phyloP scores from a whole-genome alignment of 1,139 yeast species.

The Hansenula lynferdii region DNA sequence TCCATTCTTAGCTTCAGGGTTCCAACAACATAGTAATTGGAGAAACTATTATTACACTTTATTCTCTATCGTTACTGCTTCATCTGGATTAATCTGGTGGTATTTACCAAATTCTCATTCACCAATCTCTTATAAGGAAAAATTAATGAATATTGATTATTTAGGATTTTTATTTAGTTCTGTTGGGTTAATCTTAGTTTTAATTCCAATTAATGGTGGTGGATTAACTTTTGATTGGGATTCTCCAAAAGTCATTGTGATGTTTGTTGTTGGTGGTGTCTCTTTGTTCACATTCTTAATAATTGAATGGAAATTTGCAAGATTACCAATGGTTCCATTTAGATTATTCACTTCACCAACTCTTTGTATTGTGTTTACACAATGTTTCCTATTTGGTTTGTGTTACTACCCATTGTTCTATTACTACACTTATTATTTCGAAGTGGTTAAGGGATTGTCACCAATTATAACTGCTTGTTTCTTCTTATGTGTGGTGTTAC shows the following conservation, averaged over 20 bases:
- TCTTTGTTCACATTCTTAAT: conserved; percentile 35
- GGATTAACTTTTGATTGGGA: conserved; percentile 47
- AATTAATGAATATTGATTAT: conserved; percentile 41
- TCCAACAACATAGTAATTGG: conserved; percentile 27
- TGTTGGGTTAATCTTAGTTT: conserved; percentile 35
- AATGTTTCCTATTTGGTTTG: conserved; percentile 45
- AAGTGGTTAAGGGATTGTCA: conserved; percentile 37
- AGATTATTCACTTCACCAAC: conserved; percentile 32
- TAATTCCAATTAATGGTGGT: conserved; percentile 48
- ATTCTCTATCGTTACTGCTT: conserved; percentile 35
- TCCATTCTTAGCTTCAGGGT: conserved; percentile 50
- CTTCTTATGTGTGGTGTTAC: conserved; percentile 36
- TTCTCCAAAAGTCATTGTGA: conserved; percentile 39
- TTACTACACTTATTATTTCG: conserved; percentile 46
- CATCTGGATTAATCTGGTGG: conserved; percentile 7
- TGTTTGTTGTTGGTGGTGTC: conserved; percentile 41
- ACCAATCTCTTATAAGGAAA: conserved; percentile 15
- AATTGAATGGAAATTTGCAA: conserved; percentile 44
- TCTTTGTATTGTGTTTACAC: conserved; percentile 34
- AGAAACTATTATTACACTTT: conserved; percentile 34
- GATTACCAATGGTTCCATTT: conserved; percentile 51
- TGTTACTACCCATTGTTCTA: conserved; percentile 40
- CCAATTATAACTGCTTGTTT: conserved; percentile 35
- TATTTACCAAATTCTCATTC: conserved; percentile 3
- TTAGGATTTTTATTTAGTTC: conserved; percentile 40